Evolutionary conservation across 2,329 filamentous ascomycete genomes (phyloP), one percentile per base, ranked within the genome.

Genomic region (Fusarium pilosicola): DNA sequence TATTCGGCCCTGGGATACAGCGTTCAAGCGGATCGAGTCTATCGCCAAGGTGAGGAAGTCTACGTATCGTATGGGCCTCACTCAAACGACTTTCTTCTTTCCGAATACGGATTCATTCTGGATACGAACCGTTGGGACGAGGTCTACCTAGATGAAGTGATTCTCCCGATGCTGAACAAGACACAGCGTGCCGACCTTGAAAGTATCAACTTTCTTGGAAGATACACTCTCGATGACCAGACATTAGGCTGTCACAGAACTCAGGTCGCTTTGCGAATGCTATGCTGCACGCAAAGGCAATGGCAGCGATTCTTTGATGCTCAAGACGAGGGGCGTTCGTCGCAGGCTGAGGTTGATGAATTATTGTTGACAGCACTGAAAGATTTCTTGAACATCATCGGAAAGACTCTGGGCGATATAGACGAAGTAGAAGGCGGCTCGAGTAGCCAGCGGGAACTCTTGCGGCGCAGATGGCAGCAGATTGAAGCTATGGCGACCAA

Each of bases 61-160:
- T 89, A 87, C 68, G 89, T 93, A 32, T 90, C 88, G 34, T 95
- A 95, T 76, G 93, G 93, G 7, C 80, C 86, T 3, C 93, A 95
- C 79, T 87, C 87, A 34, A 93, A 94, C 71, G 93, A 95, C 78
- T 92, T 93, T 74, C 82, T 95, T 24, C 86, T 95, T 3, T 87
- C 89, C 1, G 93, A 95, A 81, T 95, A 89, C 73, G 87, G 87
- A 9, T 89, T 89, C 73, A 78, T 86, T 17, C 74, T 80, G 22
- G 86, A 87, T 59, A 75, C 80, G 20, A 89, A 89, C 62, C 78
- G 80, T 20, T 86, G 85, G 84, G 88, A 89, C 41, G 85, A 87
- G 74, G 80, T 85, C 3, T 80, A 79, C 22, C 79, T 89, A 10
- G 87, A 89, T 52, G 85, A 87, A 17, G 82, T 83, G 5, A 70